Conservation (phyloP, 2,329 filamentous ascomycete species). For the Didymella arachidicola region DNA sequence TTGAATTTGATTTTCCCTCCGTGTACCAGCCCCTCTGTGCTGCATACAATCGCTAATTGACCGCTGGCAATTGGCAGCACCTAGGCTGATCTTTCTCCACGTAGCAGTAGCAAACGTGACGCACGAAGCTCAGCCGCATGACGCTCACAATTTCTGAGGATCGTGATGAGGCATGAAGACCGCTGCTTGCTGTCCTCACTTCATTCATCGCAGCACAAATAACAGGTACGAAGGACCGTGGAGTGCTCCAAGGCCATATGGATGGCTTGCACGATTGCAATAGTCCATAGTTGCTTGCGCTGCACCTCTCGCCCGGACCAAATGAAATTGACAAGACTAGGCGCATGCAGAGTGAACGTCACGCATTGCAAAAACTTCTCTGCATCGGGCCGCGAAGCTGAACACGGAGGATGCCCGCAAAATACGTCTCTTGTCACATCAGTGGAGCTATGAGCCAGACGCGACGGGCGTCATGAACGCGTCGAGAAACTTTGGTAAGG, state of each 20-base stretch:
- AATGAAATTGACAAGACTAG: conserved; percentile 14
- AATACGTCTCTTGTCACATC: conserved; percentile 33
- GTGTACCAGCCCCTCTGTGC: conserved; percentile 47
- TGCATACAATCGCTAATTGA: conserved; percentile 36
- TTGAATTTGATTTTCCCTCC: conserved; percentile 40
- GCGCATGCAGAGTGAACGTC: conserved; percentile 25
- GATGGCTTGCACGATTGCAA: conserved; percentile 1
- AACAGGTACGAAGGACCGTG: too few species aligned
- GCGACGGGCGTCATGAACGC: conserved; percentile 44
- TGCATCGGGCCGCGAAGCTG: conserved; percentile 21
- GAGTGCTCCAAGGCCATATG: too few species aligned
- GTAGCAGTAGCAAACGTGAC: conserved; percentile 24
- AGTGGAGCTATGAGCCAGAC: conserved; percentile 35
- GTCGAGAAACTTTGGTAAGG: conserved; percentile 40
- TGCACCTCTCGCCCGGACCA: conserved; percentile 2
- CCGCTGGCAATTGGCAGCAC: conserved; percentile 34
- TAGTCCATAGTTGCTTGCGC: background rate
- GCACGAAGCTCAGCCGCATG: too few species aligned
- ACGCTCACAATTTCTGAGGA: too few species aligned
- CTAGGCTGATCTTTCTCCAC: conserved; percentile 23
- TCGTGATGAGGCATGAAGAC: too few species aligned
- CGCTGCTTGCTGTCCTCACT: too few species aligned
- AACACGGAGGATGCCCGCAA: conserved; percentile 20
- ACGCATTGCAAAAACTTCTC: conserved; percentile 24
- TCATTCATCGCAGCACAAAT: too few species aligned